Evolutionary conservation across 169 alveolate species (phyloP).

Genomic region (Cryptosporidium xiaoi): DNA sequence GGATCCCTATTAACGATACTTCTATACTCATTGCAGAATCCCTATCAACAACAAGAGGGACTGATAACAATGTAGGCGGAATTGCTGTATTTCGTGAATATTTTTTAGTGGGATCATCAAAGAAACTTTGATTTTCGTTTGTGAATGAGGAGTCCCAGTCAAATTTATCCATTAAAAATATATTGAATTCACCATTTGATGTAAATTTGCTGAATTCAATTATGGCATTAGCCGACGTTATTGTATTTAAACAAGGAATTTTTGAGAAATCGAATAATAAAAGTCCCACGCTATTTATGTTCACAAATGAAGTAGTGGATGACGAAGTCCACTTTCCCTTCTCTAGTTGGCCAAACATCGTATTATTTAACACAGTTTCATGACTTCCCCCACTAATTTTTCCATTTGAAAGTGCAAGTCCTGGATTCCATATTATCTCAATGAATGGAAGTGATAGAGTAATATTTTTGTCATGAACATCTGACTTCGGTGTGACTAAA

Average conservation of each 20-base stretch:
- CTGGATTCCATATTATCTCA: slow-evolving; percentile 47
- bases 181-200: slow-evolving; percentile 40
- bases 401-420: slow-evolving; percentile 30
- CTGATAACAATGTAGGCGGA: slow-evolving; percentile 50
- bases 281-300: slow-evolving; percentile 28
- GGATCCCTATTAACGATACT: neutral
- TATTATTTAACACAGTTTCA: slow-evolving; percentile 4
- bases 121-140: slow-evolving; percentile 45
- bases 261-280: slow-evolving; percentile 48
- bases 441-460: slow-evolving; percentile 40
- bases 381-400: slow-evolving; percentile 41
- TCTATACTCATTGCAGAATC: slow-evolving; percentile 17
- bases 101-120: slow-evolving; percentile 20
- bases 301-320: slow-evolving; percentile 11
- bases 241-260: slow-evolving; percentile 40
- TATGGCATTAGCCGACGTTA: slow-evolving; percentile 27
- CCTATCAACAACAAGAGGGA: slow-evolving; percentile 48
- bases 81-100: slow-evolving; percentile 6
- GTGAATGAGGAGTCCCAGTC: slow-evolving; percentile 60
- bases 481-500: slow-evolving; percentile 1
- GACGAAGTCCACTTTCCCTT: slow-evolving; percentile 30
- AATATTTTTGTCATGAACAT: neutral
- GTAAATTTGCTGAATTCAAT: slow-evolving; percentile 40
- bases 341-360: slow-evolving; percentile 9
- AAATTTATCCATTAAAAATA: slow-evolving; percentile 22